A percentile compares a stretch with the other conserved stretches of the same genome.
These are phyloP conservation scores for Fusarium coicis DNA, from an alignment of 2,329 filamentous ascomycete species.

Conservation along the genomic window DNA sequence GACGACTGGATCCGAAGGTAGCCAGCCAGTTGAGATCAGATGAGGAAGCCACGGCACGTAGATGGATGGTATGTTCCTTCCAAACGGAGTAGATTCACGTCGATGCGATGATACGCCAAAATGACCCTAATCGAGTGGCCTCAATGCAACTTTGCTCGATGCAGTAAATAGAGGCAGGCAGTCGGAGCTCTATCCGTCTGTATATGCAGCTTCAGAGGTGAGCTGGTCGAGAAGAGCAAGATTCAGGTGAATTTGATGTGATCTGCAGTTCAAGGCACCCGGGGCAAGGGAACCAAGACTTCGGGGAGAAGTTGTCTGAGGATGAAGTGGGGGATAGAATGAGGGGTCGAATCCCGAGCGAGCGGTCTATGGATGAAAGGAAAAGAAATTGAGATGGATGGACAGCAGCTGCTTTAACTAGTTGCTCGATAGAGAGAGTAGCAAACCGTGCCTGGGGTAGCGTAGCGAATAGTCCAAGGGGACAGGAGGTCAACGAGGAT, in stretches of 20 bases:
- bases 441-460: neutral
- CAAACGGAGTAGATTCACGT: neutral
- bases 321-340: conserved; percentile 23
- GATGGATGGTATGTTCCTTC: conserved; percentile 18
- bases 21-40: conserved; percentile 24
- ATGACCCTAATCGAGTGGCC: neutral
- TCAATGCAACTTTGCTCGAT: conserved; percentile 3
- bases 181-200: neutral
- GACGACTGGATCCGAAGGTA: neutral
- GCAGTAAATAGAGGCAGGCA: conserved; percentile 6
- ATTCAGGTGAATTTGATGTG: conserved; percentile 23
- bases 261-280: conserved; percentile 29
- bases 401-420: conserved; percentile 17
- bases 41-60: conserved; percentile 12
- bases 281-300: conserved; percentile 41
- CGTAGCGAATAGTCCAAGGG: conserved; percentile 1
- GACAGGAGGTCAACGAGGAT: conserved; percentile 14
- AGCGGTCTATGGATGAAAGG: conserved; percentile 22
- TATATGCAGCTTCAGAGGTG: neutral
- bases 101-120: conserved; percentile 12
- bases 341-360: conserved; percentile 31
- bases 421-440: conserved; percentile 14
- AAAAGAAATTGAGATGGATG: conserved; percentile 10
- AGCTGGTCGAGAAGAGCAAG: conserved; percentile 3
- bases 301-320: conserved; percentile 31